Evolutionary conservation across 805 yeast species (phyloP), one percentile per base, ranked within the genome.

Genomic region (Wickerhamomyces xylosicus): DNA sequence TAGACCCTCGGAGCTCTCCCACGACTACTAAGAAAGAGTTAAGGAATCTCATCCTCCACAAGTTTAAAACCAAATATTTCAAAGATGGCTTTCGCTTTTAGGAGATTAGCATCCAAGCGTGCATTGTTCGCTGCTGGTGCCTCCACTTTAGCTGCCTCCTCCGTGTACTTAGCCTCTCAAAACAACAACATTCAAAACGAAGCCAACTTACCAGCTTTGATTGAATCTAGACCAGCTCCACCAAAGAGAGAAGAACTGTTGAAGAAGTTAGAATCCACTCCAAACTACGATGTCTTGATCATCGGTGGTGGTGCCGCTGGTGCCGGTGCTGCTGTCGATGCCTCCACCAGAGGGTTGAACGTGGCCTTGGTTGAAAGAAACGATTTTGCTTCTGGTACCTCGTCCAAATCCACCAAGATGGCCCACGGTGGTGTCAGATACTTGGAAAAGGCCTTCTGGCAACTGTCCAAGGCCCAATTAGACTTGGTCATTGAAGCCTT

Each of bases 301-400:
- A 78, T 90, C 49, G 97, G 97, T 44, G 97, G 96, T 49, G 97
- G 97, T 57, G 97, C 97, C 31, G 80, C 92, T 14, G 97, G 97
- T 46, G 67, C 95, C 5, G 97, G 97, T 43, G 75, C 85, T 36
- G 97, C 96, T 1, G 66, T 89, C 34, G 97, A 89, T 62, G 96
- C 96, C 29, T 74, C 81, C 21, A 74, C 94, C 33, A 73, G 97
- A 61, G 97, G 97, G 36, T 73, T 87, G 49, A 84, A 85, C 54
- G 95, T 86, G 33, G 84, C 94, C 37, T 61, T 89, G 41, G 72
- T 89, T 42, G 97, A 89, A 62, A 81, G 81, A 56, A 77, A 76
- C 47, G 97, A 89, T 66, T 89, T 83, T 56, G 95, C 95, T 7
- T 71, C 86, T 9, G 96, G 95, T 33, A 90, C 97, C 14, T 83